Evolutionary conservation across 1,284 basidiomycete genomes (phyloP), one percentile per base, ranked within the genome.

Genomic region (Boletus mariae): DNA sequence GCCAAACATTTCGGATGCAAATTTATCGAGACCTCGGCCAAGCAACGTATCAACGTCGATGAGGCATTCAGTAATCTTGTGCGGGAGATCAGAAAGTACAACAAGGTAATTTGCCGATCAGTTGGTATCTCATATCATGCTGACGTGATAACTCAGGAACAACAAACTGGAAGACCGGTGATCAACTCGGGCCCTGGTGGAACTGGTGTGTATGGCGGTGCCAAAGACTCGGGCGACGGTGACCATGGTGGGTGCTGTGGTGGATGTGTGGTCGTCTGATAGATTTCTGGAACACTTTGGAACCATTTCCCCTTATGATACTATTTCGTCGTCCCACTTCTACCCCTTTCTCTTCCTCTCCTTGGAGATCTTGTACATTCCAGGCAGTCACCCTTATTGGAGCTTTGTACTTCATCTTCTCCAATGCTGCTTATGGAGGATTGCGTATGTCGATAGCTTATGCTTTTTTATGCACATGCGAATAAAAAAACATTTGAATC

Each of bases 21-120:
- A 65, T 99, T 97, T 73, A 95, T 99, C 61, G 97, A 99, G 75
- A 98, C 97, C 2, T 98, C 96, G 23, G 97, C 97, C 51, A 99
- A 99, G 78, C 92, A 97, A 68, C 83, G 97, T 47, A 92, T 98
- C 74, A 98, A 98, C 66, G 97, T 99, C 50, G 97, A 99, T 66
- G 96, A 99, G 75, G 94, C 95, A n/a, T 99, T 99, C 77, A 88
- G 84, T 68, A 90, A 92, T 60, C 87, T 99, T 55, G 97, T 99
- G 37, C 86, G 95, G 46, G 94, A 98, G 73, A 99, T 99, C 65
- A 82, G 97, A 63, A 88, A 90, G 70, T 98, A 94, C 75, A 98
- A 98, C 81, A 95, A 92, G 80, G 92, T 78, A 40, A 40, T 45
- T 47, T 47, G 1, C 20, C 5, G 13, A 20, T 15, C 5, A 28